Percentiles rank a stretch among this genome's conserved stretches.
These are phyloP conservation scores for Podaxis pistillaris DNA, from an alignment of 768 basidiomycete species.

Conservation along the genomic window DNA sequence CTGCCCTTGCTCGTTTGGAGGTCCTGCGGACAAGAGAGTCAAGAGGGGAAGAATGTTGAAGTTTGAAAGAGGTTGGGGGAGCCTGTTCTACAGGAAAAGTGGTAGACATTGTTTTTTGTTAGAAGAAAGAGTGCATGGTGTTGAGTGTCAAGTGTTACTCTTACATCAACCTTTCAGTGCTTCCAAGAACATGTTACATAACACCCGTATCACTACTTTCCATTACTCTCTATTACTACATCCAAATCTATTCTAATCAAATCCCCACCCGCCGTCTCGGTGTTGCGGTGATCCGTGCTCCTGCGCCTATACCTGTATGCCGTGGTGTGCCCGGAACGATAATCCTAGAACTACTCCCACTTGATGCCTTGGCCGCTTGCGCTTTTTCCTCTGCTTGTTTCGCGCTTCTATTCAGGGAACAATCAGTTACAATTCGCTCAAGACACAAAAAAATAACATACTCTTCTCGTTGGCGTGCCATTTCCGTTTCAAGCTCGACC, in stretches of 20 bases:
- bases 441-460: conserved; percentile 30
- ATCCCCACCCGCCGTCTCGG: conserved; percentile 74
- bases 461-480: conserved; percentile 82
- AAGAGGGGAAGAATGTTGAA: conserved; percentile 52
- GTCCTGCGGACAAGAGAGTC: conserved; percentile 54
- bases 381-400: conserved; percentile 64
- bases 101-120: conserved; percentile 3
- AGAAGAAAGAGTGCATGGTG: neutral
- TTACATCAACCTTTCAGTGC: neutral
- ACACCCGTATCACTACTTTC: conserved; percentile 4
- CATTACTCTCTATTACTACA: conserved; percentile 10
- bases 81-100: neutral
- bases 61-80: conserved; percentile 22
- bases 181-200: conserved; percentile 9
- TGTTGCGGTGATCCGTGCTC: conserved; percentile 66
- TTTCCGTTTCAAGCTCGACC: conserved; percentile 90
- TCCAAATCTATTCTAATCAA: conserved; percentile 27
- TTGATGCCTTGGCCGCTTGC: conserved; percentile 55
- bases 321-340: conserved; percentile 81
- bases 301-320: conserved; percentile 65
- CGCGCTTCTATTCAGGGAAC: conserved; percentile 1
- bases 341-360: conserved; percentile 57
- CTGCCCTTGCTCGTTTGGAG: conserved; percentile 37
- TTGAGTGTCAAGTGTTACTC: neutral
- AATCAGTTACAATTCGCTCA: conserved; percentile 3